These are phyloP conservation scores for Extremus antarcticus DNA, from an alignment of 495 filamentous ascomycete genomes.

Conservation along the genomic window DNA sequence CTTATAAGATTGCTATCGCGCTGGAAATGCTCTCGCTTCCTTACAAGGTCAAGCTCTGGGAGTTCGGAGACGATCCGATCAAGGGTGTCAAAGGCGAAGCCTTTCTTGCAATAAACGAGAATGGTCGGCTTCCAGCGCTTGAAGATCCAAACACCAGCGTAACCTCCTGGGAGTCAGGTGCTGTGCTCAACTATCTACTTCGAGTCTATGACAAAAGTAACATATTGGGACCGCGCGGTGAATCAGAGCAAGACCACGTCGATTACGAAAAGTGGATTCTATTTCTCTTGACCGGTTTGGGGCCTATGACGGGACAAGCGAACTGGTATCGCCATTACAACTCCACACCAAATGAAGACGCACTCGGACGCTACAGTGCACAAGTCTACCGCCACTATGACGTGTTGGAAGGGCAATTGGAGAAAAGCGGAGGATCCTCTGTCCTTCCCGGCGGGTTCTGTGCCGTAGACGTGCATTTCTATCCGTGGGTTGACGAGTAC, in stretches of 20 bases:
- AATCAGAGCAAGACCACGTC: no score
- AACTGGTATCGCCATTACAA: slow-evolving; percentile 35
- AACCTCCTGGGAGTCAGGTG: slow-evolving; percentile 49
- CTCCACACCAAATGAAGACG: slow-evolving; percentile 31
- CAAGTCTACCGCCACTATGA: slow-evolving; percentile 34
- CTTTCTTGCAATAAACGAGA: slow-evolving; percentile 23
- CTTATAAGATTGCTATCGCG: slow-evolving; percentile 27
- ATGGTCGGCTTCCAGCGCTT: slow-evolving; percentile 22
- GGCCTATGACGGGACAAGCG: slow-evolving; percentile 51
- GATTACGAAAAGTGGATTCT: no score
- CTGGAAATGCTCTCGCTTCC: slow-evolving; percentile 23
- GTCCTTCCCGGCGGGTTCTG: slow-evolving; percentile 32
- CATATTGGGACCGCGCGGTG: no score
- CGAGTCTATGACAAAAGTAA: no score
- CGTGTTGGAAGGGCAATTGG: slow-evolving; percentile 34
- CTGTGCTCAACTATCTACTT: no score
- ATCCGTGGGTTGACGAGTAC: no score
- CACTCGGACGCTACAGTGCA: slow-evolving; percentile 29
- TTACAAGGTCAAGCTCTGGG: slow-evolving; percentile 23
- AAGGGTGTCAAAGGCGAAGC: slow-evolving; percentile 23
- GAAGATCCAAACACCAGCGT: slow-evolving; percentile 36
- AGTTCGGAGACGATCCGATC: slow-evolving; percentile 19
- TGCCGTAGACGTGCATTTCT: no score
- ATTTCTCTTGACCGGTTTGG: no score
- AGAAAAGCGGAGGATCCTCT: slow-evolving; percentile 31